These are phyloP conservation scores for Pascua sp. DNA, from an alignment of 1,284 basidiomycete species.

Conservation along the genomic window DNA sequence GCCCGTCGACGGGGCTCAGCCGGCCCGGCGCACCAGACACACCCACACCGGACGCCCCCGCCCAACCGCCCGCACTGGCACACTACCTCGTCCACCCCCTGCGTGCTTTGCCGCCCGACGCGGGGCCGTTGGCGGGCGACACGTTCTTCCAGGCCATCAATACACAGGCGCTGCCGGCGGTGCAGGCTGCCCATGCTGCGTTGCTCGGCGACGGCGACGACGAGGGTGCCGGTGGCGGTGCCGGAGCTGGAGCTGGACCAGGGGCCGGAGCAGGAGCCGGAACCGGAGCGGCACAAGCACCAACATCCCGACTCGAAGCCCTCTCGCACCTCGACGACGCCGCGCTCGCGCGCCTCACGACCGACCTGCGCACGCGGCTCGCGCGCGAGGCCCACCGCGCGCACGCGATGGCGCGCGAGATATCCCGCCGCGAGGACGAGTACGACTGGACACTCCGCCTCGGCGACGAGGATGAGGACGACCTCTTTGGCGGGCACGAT, in stretches of 20 bases:
- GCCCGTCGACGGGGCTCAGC: not conserved
- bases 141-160: slow-evolving; percentile 38
- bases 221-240: not conserved
- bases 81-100: slow-evolving; percentile 39
- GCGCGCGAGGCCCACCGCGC: slow-evolving; percentile 22
- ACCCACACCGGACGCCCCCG: no score
- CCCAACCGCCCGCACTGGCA: slow-evolving; percentile 3
- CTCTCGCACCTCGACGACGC: slow-evolving; percentile 22
- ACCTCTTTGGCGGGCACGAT: slow-evolving; percentile 23
- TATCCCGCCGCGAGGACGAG: slow-evolving; percentile 26
- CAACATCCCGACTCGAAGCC: slow-evolving; percentile 6
- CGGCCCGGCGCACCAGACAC: not conserved
- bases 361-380: slow-evolving; percentile 18
- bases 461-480: slow-evolving; percentile 21
- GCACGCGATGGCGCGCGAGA: slow-evolving; percentile 22
- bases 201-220: slow-evolving; percentile 1
- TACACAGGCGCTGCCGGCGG: slow-evolving; percentile 23
- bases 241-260: not conserved
- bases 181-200: not conserved
- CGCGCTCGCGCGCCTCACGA: slow-evolving; percentile 12
- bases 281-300: not conserved
- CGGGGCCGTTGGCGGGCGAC: slow-evolving; percentile 28
- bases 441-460: slow-evolving; percentile 34
- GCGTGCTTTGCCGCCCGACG: slow-evolving; percentile 27
- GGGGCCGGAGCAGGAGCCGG: not conserved